Evolutionary conservation across 306 rosid genomes (phyloP), one percentile per base, ranked within the genome.

Genomic region (Clitoria ternatea): DNA sequence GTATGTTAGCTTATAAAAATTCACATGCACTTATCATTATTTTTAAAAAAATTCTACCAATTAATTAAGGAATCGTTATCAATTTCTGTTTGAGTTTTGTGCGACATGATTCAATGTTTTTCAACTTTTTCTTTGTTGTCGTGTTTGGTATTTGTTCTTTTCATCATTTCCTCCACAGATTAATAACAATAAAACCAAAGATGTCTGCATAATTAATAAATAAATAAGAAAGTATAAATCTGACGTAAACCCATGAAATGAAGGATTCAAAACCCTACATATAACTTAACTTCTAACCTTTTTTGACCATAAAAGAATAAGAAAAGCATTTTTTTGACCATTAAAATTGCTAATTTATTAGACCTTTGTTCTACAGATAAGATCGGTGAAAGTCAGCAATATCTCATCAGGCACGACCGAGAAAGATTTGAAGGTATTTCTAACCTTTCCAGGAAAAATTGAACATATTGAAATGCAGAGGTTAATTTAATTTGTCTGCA

Each of bases 381-480:
- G 71, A 71, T 74, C 96, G 1, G 88, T 83, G 72, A 81, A 76
- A 81, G 88, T 86, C 7, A 65, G 63, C 55, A 86, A 85, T 76
- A 77, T 89, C 62, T 79, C 96, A 59, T 79, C 69, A 17, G 35
- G 68, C 12, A 84, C 84, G 47, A 71, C 87, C 15, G 84, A 84
- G 60, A 70, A 65, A 71, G 90, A 89, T 72, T 1, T 86, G 56
- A 77, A 72, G 77, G 90, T 84, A 19, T 89, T 89, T 73, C 84
- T 86, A 54, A 77, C 88, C 32, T 89, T 86, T 33, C 81, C 90
- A 5, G 92, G 96, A 17, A 84, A 77, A 55, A 83, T 89, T 27
- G 77, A 77, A 13, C 48, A 71, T 49, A 74, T 89, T 53, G 88
- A 89, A 64, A 56, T 83, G 45, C 62, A 64, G 39, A 75, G 85